Base-by-base conservation (phyloP, 345 rosid species). In the Salix brachista region DNA sequence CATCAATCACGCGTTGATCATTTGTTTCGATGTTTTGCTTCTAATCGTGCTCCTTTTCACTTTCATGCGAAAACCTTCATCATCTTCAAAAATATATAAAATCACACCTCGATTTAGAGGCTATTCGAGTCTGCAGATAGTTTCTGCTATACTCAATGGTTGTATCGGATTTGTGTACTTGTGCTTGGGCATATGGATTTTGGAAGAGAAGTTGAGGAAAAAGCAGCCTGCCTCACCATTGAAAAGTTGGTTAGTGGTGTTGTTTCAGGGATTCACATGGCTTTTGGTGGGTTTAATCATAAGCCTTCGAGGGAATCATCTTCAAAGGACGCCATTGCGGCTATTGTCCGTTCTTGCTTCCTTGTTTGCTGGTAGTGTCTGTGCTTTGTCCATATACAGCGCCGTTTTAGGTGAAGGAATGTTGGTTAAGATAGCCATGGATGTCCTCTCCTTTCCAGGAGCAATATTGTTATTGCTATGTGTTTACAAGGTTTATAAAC, bases 211-310 rank as follows among this genome's bases (percentile, higher is more conserved):
- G 65, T 56, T 84, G 78, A 81, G 89, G 69, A 81, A 67, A 78
- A 68, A 77, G 25, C 75, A 71, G 25, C 68, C 83, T 30, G 85
- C 81, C 36, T 82, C 86, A 32, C 95, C 94, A 52, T 79, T 90
- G 50, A 70, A 74, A 76, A 64, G 69, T 77, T 89, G 95, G 97
- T 23, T 91, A 16, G 71, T 83, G 16, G 77, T 78, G 56, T 67
- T 89, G 60, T 80, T 88, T 71, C 97, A 89, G 42, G 97, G 95
- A 18, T 69, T 84, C n/a, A 86, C 95, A 75, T 91, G 95, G 95
- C 66, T 88, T 30, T 78, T 84, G 3, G 82, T 92, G 30, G 86
- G 87, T 78, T 65, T 92, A 67, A 80, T 81, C 1, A 75, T 90
- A 7, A 90, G 90, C 46, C 80, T 91, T 19, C 56, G 76, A 77